These are phyloP conservation scores for Oryza glaberrima DNA, from an alignment of 176 grass and related monocot species.

Conservation along the genomic window DNA sequence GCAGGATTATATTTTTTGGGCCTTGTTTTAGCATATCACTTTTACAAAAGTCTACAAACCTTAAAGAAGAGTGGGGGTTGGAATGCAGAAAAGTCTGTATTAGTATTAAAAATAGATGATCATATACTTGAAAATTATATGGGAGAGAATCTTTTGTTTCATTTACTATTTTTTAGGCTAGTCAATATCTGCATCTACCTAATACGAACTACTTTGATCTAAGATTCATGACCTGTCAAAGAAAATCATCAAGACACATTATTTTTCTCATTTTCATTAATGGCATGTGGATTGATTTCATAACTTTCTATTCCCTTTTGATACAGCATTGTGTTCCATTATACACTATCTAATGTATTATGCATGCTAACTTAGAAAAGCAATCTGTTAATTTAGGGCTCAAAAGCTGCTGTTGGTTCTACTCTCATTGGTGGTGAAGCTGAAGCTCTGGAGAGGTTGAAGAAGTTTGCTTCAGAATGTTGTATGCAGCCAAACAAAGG, in stretches of 20 bases:
- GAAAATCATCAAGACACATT: not conserved
- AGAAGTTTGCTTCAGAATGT: constrained; percentile 83
- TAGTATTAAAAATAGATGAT: not conserved
- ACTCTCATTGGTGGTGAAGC: constrained; percentile 82
- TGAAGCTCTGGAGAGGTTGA: constrained; percentile 82
- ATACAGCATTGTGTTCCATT: constrained; percentile 11
- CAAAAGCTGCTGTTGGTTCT: constrained; percentile 63
- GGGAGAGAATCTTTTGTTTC: not conserved
- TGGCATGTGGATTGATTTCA: constrained; percentile 1
- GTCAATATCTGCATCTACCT: not conserved
- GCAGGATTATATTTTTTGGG: not conserved
- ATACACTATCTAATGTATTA: not conserved
- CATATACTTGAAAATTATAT: not conserved
- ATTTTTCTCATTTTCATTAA: not conserved
- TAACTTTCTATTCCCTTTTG: not conserved
- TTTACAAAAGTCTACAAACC: not conserved
- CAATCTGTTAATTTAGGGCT: constrained; percentile 56
- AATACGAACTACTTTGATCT: not conserved
- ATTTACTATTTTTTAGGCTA: not conserved
- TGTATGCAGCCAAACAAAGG: constrained; percentile 66
- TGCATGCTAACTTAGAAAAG: not conserved
- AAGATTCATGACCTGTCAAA: not conserved
- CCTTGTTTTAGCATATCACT: not conserved
- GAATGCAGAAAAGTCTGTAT: not conserved
- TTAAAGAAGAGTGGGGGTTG: not conserved